A percentile compares a stretch with the other conserved stretches of the same genome.
Conservation (phyloP, 2,329 filamentous ascomycete species). For the Nannizzia gypsea region DNA sequence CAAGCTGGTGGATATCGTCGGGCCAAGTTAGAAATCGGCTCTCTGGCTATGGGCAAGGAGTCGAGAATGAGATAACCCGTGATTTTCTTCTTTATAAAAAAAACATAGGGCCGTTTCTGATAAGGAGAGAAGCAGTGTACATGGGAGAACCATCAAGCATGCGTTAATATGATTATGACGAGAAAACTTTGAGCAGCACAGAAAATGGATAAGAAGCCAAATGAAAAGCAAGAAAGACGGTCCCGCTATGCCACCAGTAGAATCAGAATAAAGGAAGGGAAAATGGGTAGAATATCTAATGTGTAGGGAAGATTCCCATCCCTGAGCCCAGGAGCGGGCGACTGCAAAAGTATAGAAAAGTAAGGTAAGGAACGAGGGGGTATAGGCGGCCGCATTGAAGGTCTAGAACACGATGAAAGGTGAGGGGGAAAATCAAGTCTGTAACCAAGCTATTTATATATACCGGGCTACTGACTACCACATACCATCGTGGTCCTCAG, state of each 20-base stretch:
- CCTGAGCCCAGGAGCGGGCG: background rate
- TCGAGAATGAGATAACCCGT: too few relatives aligned
- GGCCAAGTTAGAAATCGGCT: background rate
- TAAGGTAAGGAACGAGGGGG: background rate
- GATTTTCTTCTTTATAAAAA: background rate
- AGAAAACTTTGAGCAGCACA: background rate
- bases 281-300: background rate
- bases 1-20: background rate
- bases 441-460: background rate
- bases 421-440: background rate
- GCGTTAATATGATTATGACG: background rate
- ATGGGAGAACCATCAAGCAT: background rate
- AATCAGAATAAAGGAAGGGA: background rate
- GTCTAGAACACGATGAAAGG: background rate
- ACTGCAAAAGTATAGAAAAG: background rate
- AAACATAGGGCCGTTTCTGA: background rate
- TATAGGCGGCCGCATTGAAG: background rate
- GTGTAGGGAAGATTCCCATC: background rate
- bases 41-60: background rate
- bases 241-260: constrained; percentile 15
- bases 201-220: constrained; percentile 1
- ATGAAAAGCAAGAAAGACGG: constrained; percentile 2
- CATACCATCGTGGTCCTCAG: constrained; percentile 35
- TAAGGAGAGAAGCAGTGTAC: background rate
- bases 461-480: constrained; percentile 25